These are phyloP conservation scores for Salix exigua DNA, from an alignment of 345 rosid species.

Conservation along the genomic window DNA sequence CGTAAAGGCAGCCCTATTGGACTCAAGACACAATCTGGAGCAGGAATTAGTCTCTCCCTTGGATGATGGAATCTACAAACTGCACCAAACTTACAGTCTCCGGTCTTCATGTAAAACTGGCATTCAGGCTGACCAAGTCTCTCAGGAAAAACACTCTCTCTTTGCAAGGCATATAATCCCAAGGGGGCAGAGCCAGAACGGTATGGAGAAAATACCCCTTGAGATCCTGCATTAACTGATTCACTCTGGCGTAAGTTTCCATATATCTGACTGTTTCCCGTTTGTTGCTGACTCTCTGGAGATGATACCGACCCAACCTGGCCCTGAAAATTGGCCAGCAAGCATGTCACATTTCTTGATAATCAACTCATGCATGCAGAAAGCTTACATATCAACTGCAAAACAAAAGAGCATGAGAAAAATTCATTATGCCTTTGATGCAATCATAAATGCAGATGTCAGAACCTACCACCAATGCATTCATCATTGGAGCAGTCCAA, in stretches of 20 bases:
- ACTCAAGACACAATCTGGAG: conserved; percentile 87
- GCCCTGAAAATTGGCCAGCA: conserved; percentile 49
- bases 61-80: conserved; percentile 97
- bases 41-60: conserved; percentile 82
- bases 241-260: conserved; percentile 63
- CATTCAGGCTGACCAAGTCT: conserved; percentile 97
- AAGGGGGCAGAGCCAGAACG: conserved; percentile 63
- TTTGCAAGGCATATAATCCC: conserved; percentile 71
- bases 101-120: conserved; percentile 97
- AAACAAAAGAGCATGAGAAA: background rate
- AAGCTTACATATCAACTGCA: background rate
- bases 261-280: conserved; percentile 52
- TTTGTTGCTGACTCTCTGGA: conserved; percentile 63
- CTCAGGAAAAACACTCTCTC: conserved; percentile 89
- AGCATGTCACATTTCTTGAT: conserved; percentile 12
- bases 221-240: conserved; percentile 50
- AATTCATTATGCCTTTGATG: background rate
- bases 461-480: background rate
- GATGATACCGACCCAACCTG: conserved; percentile 83
- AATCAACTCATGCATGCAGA: conserved; percentile 5
- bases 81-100: conserved; percentile 95
- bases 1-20: conserved; percentile 93
- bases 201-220: conserved; percentile 51
- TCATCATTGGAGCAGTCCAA: background rate
- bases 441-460: background rate